Evolutionary conservation across 352 stramenopile genomes (phyloP).

Genomic region (Phytopythium boreale): DNA sequence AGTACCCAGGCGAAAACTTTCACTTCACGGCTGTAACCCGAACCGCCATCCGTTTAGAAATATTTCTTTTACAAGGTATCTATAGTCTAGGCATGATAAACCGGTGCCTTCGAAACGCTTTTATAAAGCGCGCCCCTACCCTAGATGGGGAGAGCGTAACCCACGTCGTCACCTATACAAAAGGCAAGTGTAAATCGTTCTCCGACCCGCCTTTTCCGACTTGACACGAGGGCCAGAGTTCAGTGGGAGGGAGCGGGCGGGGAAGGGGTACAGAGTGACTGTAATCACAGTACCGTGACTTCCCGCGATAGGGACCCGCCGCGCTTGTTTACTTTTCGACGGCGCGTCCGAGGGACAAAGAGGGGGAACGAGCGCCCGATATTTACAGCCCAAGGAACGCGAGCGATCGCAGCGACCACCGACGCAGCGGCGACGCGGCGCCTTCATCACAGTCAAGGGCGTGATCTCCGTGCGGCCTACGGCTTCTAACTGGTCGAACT

Average conservation of each 20-base stretch:
- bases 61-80: neutral
- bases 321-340: no score
- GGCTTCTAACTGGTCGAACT: no score
- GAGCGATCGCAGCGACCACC: no score
- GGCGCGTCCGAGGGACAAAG: no score
- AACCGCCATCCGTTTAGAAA: neutral
- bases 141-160: neutral
- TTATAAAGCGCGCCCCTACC: neutral
- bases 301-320: neutral
- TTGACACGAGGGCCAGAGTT: neutral
- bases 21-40: neutral
- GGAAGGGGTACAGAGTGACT: neutral
- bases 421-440: no score
- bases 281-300: constrained; percentile 3
- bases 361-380: no score
- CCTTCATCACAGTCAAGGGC: no score
- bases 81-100: neutral
- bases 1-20: neutral
- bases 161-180: neutral
- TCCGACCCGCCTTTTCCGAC: no score
- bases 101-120: neutral
- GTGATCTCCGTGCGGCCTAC: no score
- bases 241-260: neutral
- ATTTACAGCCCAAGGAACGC: no score
- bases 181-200: neutral